Conservation (phyloP, 1,139 yeast genomes). For the Candida sanyaensis region DNA sequence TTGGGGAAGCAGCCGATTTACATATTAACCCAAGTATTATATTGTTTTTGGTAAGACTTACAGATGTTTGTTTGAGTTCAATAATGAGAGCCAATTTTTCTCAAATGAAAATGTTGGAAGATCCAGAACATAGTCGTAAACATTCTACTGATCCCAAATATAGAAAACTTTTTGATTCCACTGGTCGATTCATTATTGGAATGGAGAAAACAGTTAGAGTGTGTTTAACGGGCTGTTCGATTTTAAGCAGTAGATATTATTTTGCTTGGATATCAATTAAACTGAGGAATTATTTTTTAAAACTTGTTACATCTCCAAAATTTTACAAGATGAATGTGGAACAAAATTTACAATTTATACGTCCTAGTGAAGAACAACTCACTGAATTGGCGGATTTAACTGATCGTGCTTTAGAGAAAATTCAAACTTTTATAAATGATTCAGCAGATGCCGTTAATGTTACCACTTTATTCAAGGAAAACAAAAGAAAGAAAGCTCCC, state of each 20-base stretch:
- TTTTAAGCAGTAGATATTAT: constrained; percentile 43
- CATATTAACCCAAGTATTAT: constrained; percentile 43
- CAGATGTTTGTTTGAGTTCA: constrained; percentile 32
- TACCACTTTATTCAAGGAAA: not conserved
- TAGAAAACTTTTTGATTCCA: constrained; percentile 17
- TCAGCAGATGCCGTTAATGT: not conserved
- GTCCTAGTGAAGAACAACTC: not conserved
- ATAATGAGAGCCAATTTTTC: constrained; percentile 28
- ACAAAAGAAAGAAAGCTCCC: not conserved
- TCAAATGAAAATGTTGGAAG: constrained; percentile 16
- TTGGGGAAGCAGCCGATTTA: constrained; percentile 34
- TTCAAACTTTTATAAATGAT: not conserved
- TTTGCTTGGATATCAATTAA: constrained; percentile 52
- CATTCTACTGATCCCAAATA: constrained; percentile 18
- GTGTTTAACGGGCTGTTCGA: constrained; percentile 30
- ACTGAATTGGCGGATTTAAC: not conserved
- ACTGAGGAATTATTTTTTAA: constrained; percentile 35
- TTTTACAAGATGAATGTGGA: not conserved
- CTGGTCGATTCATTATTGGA: constrained; percentile 26
- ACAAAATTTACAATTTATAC: not conserved
- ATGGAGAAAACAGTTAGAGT: constrained; percentile 35
- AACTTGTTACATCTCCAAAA: constrained; percentile 12
- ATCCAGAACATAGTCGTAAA: constrained; percentile 18
- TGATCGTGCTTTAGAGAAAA: not conserved
- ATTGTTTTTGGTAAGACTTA: constrained; percentile 35